These are phyloP conservation scores for Colletotrichum sp. DNA, from an alignment of 2,329 filamentous ascomycete species.

Conservation along the genomic window DNA sequence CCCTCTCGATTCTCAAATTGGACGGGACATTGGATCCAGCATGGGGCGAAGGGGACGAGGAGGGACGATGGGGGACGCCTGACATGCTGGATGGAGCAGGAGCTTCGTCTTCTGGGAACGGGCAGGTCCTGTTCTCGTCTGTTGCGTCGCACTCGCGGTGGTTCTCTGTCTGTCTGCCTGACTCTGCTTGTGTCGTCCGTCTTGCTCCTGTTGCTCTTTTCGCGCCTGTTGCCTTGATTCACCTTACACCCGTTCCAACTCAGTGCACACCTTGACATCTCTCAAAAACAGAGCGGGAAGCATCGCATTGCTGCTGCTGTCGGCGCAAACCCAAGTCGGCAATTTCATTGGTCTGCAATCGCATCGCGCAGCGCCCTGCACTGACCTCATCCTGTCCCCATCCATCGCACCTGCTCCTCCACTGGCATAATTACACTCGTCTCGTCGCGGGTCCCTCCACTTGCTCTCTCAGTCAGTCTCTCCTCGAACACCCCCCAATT, in stretches of 20 bases:
- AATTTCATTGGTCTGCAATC: neutral
- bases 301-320: neutral
- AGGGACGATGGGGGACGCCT: neutral
- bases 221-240: neutral
- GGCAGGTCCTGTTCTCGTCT: neutral
- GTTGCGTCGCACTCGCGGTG: neutral
- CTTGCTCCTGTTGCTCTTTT: neutral
- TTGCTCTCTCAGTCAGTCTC: neutral
- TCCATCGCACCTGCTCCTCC: neutral
- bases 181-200: neutral
- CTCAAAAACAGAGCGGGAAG: neutral
- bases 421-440: constrained; percentile 10
- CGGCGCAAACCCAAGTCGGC: neutral
- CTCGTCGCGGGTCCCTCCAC: neutral
- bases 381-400: constrained; percentile 10
- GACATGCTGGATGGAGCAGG: neutral
- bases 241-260: too few species aligned
- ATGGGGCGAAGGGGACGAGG: neutral
- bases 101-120: neutral
- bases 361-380: neutral
- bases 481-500: neutral
- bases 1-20: constrained; percentile 10
- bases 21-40: constrained; percentile 18
- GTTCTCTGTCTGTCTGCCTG: neutral
- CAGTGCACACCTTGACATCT: neutral